These are phyloP conservation scores for Cucurbita ficifolia DNA, from an alignment of 306 rosid species.

Conservation along the genomic window DNA sequence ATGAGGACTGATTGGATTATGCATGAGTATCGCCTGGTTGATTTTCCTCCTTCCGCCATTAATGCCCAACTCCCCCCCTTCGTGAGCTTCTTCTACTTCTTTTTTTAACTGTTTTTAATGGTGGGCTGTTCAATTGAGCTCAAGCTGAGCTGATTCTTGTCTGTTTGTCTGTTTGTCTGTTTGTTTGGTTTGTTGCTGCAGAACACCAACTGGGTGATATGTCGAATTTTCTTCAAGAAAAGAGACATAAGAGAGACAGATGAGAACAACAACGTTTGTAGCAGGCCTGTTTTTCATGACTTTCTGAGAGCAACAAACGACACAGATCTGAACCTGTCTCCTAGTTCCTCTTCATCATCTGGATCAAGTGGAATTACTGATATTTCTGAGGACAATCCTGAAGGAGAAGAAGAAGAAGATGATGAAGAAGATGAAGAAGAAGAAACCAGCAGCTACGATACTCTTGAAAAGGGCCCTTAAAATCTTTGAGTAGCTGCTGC, in stretches of 20 bases:
- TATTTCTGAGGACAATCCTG: not conserved
- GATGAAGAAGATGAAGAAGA: not conserved
- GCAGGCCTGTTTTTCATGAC: not conserved
- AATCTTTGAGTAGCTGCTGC: not conserved
- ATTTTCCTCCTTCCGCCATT: not conserved
- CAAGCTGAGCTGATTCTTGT: not conserved
- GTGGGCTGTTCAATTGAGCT: no score
- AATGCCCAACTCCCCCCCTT: not conserved
- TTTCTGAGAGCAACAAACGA: not conserved
- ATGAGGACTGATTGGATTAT: slow-evolving; percentile 4
- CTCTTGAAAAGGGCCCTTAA: not conserved
- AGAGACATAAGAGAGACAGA: not conserved
- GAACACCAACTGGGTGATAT: not conserved
- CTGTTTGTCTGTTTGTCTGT: no score
- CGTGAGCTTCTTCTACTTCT: not conserved
- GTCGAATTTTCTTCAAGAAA: slow-evolving; percentile 2
- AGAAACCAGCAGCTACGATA: slow-evolving; percentile 4
- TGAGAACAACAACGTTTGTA: not conserved
- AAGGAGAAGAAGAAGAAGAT: not conserved
- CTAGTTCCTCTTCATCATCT: slow-evolving; percentile 5
- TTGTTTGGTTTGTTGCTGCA: not conserved
- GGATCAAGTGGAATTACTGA: slow-evolving; percentile 7
- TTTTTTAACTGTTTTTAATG: no score
- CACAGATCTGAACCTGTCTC: not conserved
- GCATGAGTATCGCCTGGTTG: slow-evolving; percentile 7